Evolutionary conservation across 768 basidiomycete species (phyloP), one percentile per base, ranked within the genome.

Genomic region (Serendipita sp.): DNA sequence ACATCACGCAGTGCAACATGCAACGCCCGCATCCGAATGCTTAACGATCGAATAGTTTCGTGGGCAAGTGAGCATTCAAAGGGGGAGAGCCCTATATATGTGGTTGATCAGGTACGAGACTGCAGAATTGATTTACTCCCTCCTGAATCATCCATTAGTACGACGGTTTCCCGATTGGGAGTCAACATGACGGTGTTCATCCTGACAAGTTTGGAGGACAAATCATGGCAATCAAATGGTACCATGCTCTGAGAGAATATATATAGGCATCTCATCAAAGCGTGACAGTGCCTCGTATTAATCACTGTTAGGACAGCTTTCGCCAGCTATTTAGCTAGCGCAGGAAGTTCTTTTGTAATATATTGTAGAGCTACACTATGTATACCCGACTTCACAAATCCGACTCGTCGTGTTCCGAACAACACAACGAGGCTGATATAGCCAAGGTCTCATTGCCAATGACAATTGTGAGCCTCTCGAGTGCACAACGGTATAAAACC

Each of bases 81-180:
- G 31, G 22, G 24, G 11, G 53, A 26, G 20, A 58, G 53, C n/a
- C 53, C 53, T n/a, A 58, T 58, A 17, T 58, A 58, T 58, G 53
- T 58, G 31, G 53, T 58, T 3, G 53, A 58, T 33, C 53, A 58
- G 53, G 53, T 58, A 31, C 3, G 53, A 24, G 45, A n/a, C n/a
- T 24, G 11, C 48, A 28, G 28, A 14, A 26, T 26, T 24, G 16
- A 11, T 13, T 11, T 9, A 9, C 13, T 14, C 48, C 14, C 16
- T 11, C 16, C 48, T 28, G 13, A 16, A 11, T 11, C 26, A 11
- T 58, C 9, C 53, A 0, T n/a, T 58, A 58, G 53, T 58, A 58
- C 30, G 31, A 26, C 2, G 53, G 53, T 13, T 58, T 24, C 31
- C 31, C 53, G 2, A 58, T 9, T 31, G 17, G 5, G 28, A 28